Percentiles rank a stretch among this genome's conserved stretches.
Conservation (phyloP, 192 early-diverging fungal species). For the Helicostylum pulchrum region DNA sequence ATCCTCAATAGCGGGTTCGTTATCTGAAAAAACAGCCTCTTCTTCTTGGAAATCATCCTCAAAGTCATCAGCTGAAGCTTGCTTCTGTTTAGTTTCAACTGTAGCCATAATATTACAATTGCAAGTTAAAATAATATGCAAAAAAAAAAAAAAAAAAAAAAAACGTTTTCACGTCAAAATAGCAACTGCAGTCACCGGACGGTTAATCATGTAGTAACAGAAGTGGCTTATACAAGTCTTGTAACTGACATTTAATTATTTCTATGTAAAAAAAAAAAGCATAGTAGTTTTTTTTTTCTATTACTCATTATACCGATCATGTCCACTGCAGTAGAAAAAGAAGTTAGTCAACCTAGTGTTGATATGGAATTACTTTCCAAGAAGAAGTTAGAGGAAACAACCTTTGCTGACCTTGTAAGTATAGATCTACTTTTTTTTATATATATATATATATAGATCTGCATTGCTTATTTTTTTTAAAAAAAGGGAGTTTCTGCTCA, state of each 20-base stretch:
- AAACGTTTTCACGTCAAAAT: too few species aligned
- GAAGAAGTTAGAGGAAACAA: slow-evolving; percentile 27
- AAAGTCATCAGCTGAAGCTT: slow-evolving; percentile 44
- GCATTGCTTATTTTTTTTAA: neutral
- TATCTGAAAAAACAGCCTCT: slow-evolving; percentile 36
- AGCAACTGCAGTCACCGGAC: too few species aligned
- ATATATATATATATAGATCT: neutral
- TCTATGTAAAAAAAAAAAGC: too few species aligned
- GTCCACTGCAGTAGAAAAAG: slow-evolving; percentile 1
- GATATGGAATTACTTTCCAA: slow-evolving; percentile 26
- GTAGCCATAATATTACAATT: neutral
- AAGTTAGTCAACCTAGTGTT: neutral
- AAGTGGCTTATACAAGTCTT: too few species aligned
- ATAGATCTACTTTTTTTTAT: neutral
- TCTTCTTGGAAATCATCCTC: slow-evolving; percentile 49
- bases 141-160: neutral
- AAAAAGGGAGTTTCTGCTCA: slow-evolving; percentile 76
- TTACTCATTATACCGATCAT: slow-evolving; percentile 3
- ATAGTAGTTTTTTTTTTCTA: too few species aligned
- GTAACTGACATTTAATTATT: too few species aligned
- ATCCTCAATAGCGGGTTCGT: slow-evolving; percentile 24
- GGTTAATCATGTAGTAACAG: too few species aligned
- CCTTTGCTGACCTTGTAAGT: slow-evolving; percentile 36
- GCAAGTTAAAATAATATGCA: neutral
- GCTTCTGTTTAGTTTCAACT: slow-evolving; percentile 7